Evolutionary conservation across 148 eudicot genomes (phyloP), one percentile per base, ranked within the genome.

Genomic region (Vaccinium macrocarpon): DNA sequence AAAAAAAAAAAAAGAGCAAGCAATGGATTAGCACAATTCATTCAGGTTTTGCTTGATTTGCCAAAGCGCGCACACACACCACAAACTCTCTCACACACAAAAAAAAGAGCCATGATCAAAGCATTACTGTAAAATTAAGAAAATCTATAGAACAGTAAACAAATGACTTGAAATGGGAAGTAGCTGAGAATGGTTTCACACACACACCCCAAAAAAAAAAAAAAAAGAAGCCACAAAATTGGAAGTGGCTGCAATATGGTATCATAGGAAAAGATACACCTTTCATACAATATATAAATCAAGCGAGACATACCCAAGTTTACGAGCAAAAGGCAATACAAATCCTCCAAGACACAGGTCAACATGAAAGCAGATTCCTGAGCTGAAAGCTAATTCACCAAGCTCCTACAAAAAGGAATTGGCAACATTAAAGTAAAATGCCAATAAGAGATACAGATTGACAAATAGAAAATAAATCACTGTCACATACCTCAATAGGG

Each of bases 341-440:
- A 97, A 97, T 66, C 99, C 99, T 70, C 99, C 99, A 82, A 97
- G 98, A 88, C 99, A 97, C 83, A 97, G 97, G 90, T 97, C 99
- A 85, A 97, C 98, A 85, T 97, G 99, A 71, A 97, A 89, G 88
- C 99, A 97, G 83, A 95, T 89, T 77, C 94, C 93, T 77, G 6
- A 92, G 59, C 88, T 87, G 84, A 79, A 84, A 62, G 99, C 99
- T 82, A 97, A 85, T 70, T 88, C 91, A 81, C 98, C 98, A 88
- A 97, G 98, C 90, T 95, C 99, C 99, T 97, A 84, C 85, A 88
- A 53, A 9, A 68, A 27, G 73, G 73, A 81, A 90, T 29, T 21
- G 55, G 50, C 35, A 81, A 82, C 62, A 68, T 16, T 70, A 84
- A 82, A 84, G 50, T 25, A 76, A 85, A 8, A 23, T 1, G 29